Evolutionary conservation across 2,329 filamentous ascomycete genomes (phyloP).

Genomic region (Pseudocercospora fuligena): DNA sequence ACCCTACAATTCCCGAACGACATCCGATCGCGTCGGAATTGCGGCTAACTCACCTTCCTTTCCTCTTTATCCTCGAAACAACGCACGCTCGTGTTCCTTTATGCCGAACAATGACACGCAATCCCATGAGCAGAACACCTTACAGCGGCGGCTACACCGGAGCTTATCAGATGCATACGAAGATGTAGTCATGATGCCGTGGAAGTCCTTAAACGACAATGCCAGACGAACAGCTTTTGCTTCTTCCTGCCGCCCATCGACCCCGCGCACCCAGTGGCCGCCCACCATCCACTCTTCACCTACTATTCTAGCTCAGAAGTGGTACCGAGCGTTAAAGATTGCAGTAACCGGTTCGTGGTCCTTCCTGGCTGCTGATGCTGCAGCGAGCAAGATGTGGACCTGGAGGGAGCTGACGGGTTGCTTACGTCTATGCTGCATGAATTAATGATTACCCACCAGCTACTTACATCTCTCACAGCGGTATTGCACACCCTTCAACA

Average conservation of each 20-base stretch:
- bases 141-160: neutral
- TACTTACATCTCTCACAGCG: neutral
- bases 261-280: neutral
- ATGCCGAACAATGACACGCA: neutral
- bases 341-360: neutral
- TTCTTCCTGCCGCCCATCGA: neutral
- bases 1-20: neutral
- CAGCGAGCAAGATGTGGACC: neutral
- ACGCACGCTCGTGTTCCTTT: neutral
- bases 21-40: neutral
- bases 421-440: slow-evolving; percentile 7
- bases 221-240: slow-evolving; percentile 8
- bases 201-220: neutral
- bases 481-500: neutral
- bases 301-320: neutral
- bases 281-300: neutral
- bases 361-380: neutral
- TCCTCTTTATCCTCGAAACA: neutral
- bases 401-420: neutral
- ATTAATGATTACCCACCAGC: neutral
- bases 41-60: neutral
- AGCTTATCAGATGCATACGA: neutral
- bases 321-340: neutral
- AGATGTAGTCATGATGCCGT: neutral
- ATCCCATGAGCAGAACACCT: neutral